Percentiles rank a stretch among this genome's conserved stretches.
Conservation (phyloP, 371 early-diverging fungal genomes). For the Nosema muscidifuracis region DNA sequence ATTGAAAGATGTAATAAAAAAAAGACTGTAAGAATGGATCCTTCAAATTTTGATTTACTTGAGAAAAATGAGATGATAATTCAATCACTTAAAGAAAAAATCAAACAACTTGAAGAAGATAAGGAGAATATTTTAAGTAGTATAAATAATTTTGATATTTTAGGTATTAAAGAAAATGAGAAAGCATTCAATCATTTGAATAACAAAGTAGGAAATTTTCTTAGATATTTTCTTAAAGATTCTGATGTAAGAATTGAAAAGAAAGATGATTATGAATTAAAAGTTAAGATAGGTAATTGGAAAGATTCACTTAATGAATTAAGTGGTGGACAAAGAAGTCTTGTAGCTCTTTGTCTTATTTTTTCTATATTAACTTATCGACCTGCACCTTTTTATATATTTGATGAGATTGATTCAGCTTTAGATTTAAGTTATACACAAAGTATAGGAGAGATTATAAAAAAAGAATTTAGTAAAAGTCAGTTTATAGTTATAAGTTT, state of each 20-base stretch:
- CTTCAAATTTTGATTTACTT: conserved; percentile 62
- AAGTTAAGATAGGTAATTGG: conserved; percentile 91
- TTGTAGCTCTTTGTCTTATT: conserved; percentile 90
- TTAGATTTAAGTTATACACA: conserved; percentile 95
- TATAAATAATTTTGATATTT: conserved; percentile 47
- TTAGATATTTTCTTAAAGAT: conserved; percentile 53
- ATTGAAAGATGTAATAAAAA: neutral
- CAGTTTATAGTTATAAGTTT: conserved; percentile 97
- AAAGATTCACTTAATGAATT: conserved; percentile 88
- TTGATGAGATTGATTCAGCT: conserved; percentile 99
- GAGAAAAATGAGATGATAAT: conserved; percentile 60
- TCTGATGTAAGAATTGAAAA: conserved; percentile 45
- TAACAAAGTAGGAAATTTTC: conserved; percentile 53
- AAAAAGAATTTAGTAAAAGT: conserved; percentile 83
- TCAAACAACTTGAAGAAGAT: conserved; percentile 59
- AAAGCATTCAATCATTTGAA: conserved; percentile 63
- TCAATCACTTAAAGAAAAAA: conserved; percentile 56
- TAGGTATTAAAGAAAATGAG: conserved; percentile 52
- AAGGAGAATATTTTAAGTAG: conserved; percentile 55
- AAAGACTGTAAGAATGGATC: conserved; percentile 51
- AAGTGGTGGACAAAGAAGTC: conserved; percentile 93
- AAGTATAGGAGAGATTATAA: conserved; percentile 89
- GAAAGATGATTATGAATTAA: conserved; percentile 68
- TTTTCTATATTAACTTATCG: conserved; percentile 90
- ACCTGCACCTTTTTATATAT: conserved; percentile 98